These are phyloP conservation scores for Debaryomyces maramus DNA, from an alignment of 805 yeast species.

Conservation along the genomic window DNA sequence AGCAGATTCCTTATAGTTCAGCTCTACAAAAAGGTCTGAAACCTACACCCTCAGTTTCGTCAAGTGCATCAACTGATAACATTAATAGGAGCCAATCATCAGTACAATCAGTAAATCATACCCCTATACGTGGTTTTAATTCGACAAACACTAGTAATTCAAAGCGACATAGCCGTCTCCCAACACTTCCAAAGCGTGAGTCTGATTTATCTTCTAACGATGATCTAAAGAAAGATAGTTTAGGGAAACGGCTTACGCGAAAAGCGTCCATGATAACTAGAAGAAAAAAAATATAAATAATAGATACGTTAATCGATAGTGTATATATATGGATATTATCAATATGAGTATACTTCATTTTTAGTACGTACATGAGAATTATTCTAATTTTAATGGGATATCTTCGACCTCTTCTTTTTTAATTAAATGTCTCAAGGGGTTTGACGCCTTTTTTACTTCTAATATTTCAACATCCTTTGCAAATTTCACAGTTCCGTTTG, in stretches of 20 bases:
- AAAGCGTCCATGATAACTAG: conserved; percentile 33
- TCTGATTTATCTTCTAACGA: conserved; percentile 17
- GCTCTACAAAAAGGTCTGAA: conserved; percentile 30
- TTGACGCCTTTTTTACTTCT: conserved; percentile 12
- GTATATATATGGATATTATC: too few species aligned
- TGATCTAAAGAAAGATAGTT: conserved; percentile 21
- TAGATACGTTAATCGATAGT: too few species aligned
- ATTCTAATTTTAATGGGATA: too few species aligned
- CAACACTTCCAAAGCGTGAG: conserved; percentile 19
- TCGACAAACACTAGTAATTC: background rate
- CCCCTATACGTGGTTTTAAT: conserved; percentile 5
- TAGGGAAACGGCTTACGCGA: conserved; percentile 33
- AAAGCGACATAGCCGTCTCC: conserved; percentile 8
- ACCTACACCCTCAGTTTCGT: conserved; percentile 8
- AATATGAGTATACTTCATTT: too few species aligned
- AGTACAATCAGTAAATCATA: conserved; percentile 3
- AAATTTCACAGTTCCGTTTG: conserved; percentile 55
- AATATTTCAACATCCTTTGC: conserved; percentile 54
- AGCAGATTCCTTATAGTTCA: conserved; percentile 48
- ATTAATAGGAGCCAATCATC: background rate
- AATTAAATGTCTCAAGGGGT: background rate
- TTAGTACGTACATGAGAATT: too few species aligned
- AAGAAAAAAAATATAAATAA: too few species aligned
- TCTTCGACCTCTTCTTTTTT: background rate
- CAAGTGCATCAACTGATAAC: background rate